Evolutionary conservation across 2,329 filamentous ascomycete genomes (phyloP), one percentile per base, ranked within the genome.

Genomic region (Raffaelea deltoideospora): DNA sequence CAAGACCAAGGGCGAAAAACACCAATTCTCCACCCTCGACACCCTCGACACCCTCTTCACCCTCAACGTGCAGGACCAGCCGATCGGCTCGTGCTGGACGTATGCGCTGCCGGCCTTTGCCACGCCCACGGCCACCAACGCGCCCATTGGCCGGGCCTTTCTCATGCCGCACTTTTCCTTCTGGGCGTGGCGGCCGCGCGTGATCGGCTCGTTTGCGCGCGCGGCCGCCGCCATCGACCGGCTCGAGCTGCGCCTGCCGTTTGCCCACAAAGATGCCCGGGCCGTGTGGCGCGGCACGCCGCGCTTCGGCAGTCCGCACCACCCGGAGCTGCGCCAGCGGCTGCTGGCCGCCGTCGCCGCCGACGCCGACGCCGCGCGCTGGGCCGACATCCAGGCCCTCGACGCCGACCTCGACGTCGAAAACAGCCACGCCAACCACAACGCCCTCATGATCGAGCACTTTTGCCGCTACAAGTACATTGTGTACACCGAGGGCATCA

Each of bases 281-380:
- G 65, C 63, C 2, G 54, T 67, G 5, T 69, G 65, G 67, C 58
- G 67, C 40, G 63, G 63, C 11, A 66, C 63, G 4, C 46, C 53
- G 9, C 57, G 55, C 50, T 66, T 61, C 52, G 60, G 56, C 49
- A 52, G 52, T 43, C 46, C 31, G 37, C 48, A 53, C 37, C 35
- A 58, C 18, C 50, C 49, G 0, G 51, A 51, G 1, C 40, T 53
- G 18, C 51, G 59, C 7, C 50, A 55, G 26, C 50, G 57, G 26
- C 53, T 61, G 1, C 40, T 61, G 0, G 35, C 37, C 34, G 26
- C 24, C 5, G 17, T 20, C 13, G 27, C 31, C 20, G 35, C 37
- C 34, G 26, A 23, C 5, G 17, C 27, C 13, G 27, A 36, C 20
- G 28, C 13, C 10, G 27, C 27, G 21, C 27, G 28, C 28, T 36